phyloP scores from a whole-genome alignment of 1,284 basidiomycete species.

The Cryptococcus sp. region DNA sequence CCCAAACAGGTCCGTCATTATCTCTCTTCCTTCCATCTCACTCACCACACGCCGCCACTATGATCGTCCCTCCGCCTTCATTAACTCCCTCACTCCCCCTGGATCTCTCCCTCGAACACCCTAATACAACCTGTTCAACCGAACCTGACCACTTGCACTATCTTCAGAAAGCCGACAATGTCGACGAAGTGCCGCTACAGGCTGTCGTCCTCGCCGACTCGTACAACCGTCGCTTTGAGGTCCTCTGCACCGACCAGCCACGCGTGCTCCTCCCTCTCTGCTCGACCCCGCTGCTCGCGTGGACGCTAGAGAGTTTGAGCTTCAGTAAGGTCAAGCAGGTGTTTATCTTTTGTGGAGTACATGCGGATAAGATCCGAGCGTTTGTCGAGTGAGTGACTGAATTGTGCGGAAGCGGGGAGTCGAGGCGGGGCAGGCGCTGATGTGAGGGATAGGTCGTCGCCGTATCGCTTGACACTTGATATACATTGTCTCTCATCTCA shows the following conservation, averaged over 20 bases:
- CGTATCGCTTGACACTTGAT: constrained; percentile 65
- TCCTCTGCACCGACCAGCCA: constrained; percentile 76
- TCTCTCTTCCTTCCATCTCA: not conserved
- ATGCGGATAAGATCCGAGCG: constrained; percentile 74
- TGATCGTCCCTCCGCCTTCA: not conserved
- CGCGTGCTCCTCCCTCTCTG: constrained; percentile 88
- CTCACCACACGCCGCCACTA: too few relatives aligned
- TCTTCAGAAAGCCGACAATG: constrained; percentile 36
- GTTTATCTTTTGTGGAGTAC: constrained; percentile 86
- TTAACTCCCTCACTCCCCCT: not conserved
- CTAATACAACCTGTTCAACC: not conserved
- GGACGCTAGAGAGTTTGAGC: constrained; percentile 92
- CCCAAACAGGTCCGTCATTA: constrained; percentile 18
- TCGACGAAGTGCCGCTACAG: constrained; percentile 76
- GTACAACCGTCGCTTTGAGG: constrained; percentile 88
- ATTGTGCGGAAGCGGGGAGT: not conserved
- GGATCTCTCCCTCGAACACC: not conserved
- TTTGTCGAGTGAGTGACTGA: constrained; percentile 66
- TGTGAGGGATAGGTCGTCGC: constrained; percentile 24
- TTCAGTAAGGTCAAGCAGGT: constrained; percentile 92
- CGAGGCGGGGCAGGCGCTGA: not conserved
- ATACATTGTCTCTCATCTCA: constrained; percentile 84
- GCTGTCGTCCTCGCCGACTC: constrained; percentile 92
- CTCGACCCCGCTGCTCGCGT: constrained; percentile 87
- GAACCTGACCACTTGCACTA: constrained; percentile 13